Base-by-base conservation (phyloP, 495 filamentous ascomycete species). In the Penicillium atrosanguineum region DNA sequence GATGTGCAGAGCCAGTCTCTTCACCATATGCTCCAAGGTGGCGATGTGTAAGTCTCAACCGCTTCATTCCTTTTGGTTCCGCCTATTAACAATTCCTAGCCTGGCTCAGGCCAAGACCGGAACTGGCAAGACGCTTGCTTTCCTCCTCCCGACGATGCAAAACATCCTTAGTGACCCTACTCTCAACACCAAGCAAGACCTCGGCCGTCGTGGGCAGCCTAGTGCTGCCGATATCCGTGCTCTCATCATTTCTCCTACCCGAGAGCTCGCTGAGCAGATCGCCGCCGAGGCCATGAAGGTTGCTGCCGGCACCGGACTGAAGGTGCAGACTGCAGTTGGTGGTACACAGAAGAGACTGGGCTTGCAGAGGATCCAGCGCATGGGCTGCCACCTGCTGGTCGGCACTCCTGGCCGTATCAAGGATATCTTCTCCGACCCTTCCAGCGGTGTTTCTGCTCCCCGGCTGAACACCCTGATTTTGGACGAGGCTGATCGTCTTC, bases 181-280 rank as follows among this genome's bases (percentile, higher is more conserved):
- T 4, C 52, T 79, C 14, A 63, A 71, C 0, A 69, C 81, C 20
- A 76, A 73, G 31, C 46, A 21, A 1, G 26, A 19, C n/a, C 43
- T 37, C 25, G 46, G 44, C 16, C 48, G 57, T n/a, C 41, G 49
- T n/a, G 25, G 46, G 9, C 20, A 31, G 12, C n/a, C 43, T 26
- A 37, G 26, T 28, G 46, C 53, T 1, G 67, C 79, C 29, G 90
- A 97, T 65, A 91, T 97, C 55, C 85, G 91, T 50, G 87, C 89
- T 23, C 84, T 98, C 40, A 85, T 98, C 64, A 84, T 98, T 54
- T 97, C 95, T 0, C 94, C 94, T 8, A 98, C 94, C 18, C 83
- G 94, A 52, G 94, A 98, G 72, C 79, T 98, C 55, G 94, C 94
- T 4, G 90, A 96, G 67, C 94, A 98, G 73, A 97, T 98, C 59